Conservation (phyloP, 1,139 yeast genomes). For the Yamadazyma aaseri region DNA sequence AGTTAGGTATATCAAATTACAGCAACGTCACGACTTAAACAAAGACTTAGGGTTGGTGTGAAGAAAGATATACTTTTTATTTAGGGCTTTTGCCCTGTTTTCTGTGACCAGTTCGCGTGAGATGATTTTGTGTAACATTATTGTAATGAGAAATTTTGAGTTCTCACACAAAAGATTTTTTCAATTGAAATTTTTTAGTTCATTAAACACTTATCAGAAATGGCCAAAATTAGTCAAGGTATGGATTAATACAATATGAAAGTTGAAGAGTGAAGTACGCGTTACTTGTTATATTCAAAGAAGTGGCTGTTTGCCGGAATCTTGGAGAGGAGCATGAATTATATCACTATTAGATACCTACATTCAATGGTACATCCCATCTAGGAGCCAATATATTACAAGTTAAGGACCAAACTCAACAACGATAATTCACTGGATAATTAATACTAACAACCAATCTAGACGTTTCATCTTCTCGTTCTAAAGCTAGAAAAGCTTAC, state of each 20-base stretch:
- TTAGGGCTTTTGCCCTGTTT: slow-evolving; percentile 24
- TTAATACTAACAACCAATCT: slow-evolving; percentile 30
- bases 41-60: no score
- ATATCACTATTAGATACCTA: no score
- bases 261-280: neutral
- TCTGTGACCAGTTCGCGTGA: slow-evolving; percentile 8
- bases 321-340: no score
- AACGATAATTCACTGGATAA: no score
- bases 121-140: slow-evolving; percentile 10
- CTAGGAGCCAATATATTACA: no score
- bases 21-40: no score
- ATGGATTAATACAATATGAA: slow-evolving; percentile 15
- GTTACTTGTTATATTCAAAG: no score
- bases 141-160: neutral
- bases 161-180: slow-evolving; percentile 14
- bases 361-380: no score
- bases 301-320: no score
- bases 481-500: slow-evolving; percentile 99
- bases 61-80: no score
- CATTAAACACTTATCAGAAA: slow-evolving; percentile 24
- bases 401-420: slow-evolving; percentile 1
- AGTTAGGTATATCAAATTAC: no score
- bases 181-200: slow-evolving; percentile 16
- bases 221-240: slow-evolving; percentile 69
- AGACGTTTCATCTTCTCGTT: slow-evolving; percentile 99